Conservation (phyloP, 345 rosid species). For the Firmiana major region DNA sequence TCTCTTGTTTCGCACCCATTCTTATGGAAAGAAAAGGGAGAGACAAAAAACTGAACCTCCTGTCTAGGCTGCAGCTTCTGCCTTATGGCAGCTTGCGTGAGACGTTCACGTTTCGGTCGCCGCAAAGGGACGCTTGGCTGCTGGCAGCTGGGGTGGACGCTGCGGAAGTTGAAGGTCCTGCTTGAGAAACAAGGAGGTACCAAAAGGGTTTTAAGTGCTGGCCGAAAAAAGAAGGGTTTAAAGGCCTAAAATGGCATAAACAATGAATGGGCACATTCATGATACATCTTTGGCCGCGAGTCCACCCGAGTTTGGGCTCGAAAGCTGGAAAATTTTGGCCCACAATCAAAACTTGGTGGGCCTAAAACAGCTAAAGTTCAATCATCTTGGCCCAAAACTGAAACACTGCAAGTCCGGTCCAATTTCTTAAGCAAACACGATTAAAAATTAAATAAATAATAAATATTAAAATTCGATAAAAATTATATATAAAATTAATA, state of each 20-base stretch:
- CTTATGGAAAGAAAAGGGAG: neutral
- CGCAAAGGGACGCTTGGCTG: neutral
- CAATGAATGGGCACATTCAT: no score
- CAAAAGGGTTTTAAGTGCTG: neutral
- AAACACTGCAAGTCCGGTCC: neutral
- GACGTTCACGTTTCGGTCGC: neutral
- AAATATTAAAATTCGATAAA: no score
- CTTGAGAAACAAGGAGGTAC: neutral
- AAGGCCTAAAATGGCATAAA: neutral
- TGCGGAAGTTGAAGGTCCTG: neutral
- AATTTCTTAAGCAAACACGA: neutral
- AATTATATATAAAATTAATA: no score
- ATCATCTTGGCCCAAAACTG: neutral
- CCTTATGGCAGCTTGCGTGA: neutral
- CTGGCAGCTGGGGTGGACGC: neutral
- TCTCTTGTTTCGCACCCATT: constrained; percentile 2
- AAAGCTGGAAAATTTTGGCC: neutral
- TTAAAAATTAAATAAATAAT: no score
- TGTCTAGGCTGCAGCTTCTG: no score
- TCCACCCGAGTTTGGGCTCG: neutral
- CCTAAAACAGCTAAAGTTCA: neutral
- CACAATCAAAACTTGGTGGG: neutral
- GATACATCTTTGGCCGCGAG: neutral
- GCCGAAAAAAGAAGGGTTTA: no score
- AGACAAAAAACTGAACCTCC: neutral